A percentile compares a stretch with the other conserved stretches of the same genome.
Evolutionary conservation across 768 basidiomycete genomes (phyloP).

Genomic region (Favolaschia claudopus): DNA sequence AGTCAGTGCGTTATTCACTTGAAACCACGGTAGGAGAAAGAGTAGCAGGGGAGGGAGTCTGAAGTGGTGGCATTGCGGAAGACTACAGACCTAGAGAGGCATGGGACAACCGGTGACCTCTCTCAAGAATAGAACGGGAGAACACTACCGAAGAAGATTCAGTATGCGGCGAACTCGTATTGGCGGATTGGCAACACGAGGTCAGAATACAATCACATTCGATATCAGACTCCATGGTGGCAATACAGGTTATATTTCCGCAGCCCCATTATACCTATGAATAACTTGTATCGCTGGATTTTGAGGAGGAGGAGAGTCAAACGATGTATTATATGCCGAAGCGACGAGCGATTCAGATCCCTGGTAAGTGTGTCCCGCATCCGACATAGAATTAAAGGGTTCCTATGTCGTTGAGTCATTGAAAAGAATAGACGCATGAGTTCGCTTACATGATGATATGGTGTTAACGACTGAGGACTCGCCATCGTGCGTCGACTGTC

Average conservation of each 20-base stretch:
- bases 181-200: no score
- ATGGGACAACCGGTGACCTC: no score
- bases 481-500: not conserved
- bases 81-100: no score
- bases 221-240: not conserved
- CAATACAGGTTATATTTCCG: conserved; percentile 36
- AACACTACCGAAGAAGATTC: no score
- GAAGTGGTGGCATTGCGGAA: no score
- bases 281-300: conserved; percentile 33
- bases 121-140: no score
- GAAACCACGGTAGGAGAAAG: no score
- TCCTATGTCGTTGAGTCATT: not conserved
- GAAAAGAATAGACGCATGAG: not conserved
- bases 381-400: conserved; percentile 14
- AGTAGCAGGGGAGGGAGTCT: no score
- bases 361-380: conserved; percentile 21
- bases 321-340: conserved; percentile 27
- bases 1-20: no score
- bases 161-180: no score
- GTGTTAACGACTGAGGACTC: conserved; percentile 12
- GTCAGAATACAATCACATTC: not conserved
- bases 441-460: conserved; percentile 21
- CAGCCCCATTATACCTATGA: conserved; percentile 39
- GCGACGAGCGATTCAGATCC: conserved; percentile 27
- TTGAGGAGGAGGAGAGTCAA: conserved; percentile 28